Percentiles rank a stretch among this genome's conserved stretches.
Evolutionary conservation across 2,329 filamentous ascomycete genomes (phyloP).

Genomic region (Pezicula rhizophila): DNA sequence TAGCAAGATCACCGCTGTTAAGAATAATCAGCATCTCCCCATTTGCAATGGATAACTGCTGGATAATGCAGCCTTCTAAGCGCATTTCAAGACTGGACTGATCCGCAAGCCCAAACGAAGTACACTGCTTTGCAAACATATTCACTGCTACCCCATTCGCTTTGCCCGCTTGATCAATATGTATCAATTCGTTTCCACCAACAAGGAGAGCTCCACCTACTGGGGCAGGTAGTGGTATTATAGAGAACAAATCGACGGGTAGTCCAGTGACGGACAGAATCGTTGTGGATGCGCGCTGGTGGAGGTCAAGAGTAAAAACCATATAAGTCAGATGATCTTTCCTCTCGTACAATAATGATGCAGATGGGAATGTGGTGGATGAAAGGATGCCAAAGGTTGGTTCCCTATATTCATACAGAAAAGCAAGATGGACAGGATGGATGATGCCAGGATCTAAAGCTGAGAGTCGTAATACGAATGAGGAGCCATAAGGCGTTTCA

Average conservation of each 20-base stretch:
- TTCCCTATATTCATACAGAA: slow-evolving; percentile 94
- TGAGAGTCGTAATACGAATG: slow-evolving; percentile 87
- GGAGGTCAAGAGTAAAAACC: slow-evolving; percentile 90
- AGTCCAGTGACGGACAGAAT: slow-evolving; percentile 80
- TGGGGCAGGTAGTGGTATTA: slow-evolving; percentile 76
- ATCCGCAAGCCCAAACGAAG: slow-evolving; percentile 78
- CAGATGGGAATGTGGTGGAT: slow-evolving; percentile 66
- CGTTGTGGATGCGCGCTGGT: slow-evolving; percentile 87
- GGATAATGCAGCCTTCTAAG: slow-evolving; percentile 74
- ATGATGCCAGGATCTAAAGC: slow-evolving; percentile 81
- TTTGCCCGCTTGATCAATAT: slow-evolving; percentile 93
- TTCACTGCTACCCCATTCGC: slow-evolving; percentile 91
- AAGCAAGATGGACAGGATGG: slow-evolving; percentile 85
- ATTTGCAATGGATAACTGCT: slow-evolving; percentile 67
- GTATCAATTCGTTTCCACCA: slow-evolving; percentile 85
- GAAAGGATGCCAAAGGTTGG: slow-evolving; percentile 94
- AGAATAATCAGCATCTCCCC: slow-evolving; percentile 83
- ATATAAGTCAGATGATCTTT: slow-evolving; percentile 86
- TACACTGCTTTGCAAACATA: slow-evolving; percentile 75
- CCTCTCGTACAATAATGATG: slow-evolving; percentile 64
- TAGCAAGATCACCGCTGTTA: slow-evolving; percentile 65
- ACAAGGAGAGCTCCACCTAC: slow-evolving; percentile 84
- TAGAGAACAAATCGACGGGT: slow-evolving; percentile 78
- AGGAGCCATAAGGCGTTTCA: slow-evolving; percentile 75
- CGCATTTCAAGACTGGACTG: slow-evolving; percentile 75